These are phyloP conservation scores for Moniliella sp. DNA, from an alignment of 1,284 basidiomycete genomes.

Conservation along the genomic window DNA sequence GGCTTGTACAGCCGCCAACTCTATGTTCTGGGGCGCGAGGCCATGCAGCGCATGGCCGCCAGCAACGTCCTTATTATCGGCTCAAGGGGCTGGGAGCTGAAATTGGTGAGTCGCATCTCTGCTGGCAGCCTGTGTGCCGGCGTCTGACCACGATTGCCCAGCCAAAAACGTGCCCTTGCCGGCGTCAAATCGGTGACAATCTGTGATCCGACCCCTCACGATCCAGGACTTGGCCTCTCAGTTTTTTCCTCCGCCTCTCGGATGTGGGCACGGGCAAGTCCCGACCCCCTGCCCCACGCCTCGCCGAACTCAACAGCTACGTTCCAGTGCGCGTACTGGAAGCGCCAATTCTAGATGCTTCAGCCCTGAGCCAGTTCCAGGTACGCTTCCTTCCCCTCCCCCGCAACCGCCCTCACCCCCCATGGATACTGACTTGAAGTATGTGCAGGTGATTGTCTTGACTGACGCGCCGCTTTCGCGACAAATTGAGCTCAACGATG, in stretches of 20 bases:
- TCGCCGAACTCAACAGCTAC: constrained; percentile 87
- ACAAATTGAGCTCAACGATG: constrained; percentile 82
- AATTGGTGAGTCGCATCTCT: constrained; percentile 39
- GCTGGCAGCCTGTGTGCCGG: no score
- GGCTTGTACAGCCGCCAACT: constrained; percentile 22
- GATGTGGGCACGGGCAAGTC: constrained; percentile 52
- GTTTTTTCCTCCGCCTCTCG: constrained; percentile 79
- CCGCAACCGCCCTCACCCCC: background rate
- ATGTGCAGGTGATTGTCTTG: constrained; percentile 64
- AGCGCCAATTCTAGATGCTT: constrained; percentile 11
- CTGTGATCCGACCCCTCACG: constrained; percentile 68
- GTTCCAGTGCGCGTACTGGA: constrained; percentile 60
- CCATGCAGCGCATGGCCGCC: constrained; percentile 96
- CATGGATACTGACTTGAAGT: background rate
- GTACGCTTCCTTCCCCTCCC: constrained; percentile 37
- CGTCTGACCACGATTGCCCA: no score
- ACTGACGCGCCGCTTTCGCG: constrained; percentile 56
- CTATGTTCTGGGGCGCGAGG: constrained; percentile 37
- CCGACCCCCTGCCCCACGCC: constrained; percentile 62
- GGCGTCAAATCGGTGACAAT: constrained; percentile 95
- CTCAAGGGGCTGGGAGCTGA: constrained; percentile 87
- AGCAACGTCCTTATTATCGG: constrained; percentile 91
- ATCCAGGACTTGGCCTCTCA: constrained; percentile 73
- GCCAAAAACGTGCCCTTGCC: constrained; percentile 82
- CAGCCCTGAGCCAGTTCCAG: constrained; percentile 16